Percentiles rank a stretch among this genome's conserved stretches.
Conservation (phyloP, 2,329 filamentous ascomycete genomes). For the Trichoderma afroharzianum region DNA sequence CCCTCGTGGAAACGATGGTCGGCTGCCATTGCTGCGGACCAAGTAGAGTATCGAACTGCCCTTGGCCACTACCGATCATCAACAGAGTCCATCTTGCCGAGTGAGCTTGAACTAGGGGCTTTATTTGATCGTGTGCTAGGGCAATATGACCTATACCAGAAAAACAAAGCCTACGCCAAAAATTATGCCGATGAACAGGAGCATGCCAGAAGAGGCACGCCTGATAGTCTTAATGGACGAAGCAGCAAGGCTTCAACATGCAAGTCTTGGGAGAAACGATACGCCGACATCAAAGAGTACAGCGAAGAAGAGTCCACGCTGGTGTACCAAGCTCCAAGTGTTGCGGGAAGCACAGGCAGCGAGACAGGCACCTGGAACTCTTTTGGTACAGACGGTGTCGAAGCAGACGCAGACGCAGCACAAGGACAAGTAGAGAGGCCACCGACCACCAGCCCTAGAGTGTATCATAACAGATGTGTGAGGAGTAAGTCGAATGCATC, state of each 20-base stretch:
- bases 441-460: neutral
- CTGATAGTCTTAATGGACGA: neutral
- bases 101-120: constrained; percentile 2
- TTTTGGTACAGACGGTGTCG: neutral
- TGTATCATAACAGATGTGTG: neutral
- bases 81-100: constrained; percentile 9
- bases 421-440: neutral
- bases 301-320: neutral
- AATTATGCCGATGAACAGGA: no score
- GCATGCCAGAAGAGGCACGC: no score
- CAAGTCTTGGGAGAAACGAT: neutral
- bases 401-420: neutral
- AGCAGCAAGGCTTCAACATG: neutral
- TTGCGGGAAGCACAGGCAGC: neutral
- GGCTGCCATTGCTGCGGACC: constrained; percentile 26
- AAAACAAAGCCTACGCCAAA: neutral
- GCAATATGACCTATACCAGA: neutral
- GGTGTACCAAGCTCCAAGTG: neutral
- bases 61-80: constrained; percentile 16
- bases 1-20: constrained; percentile 25
- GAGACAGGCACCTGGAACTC: neutral
- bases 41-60: constrained; percentile 26
- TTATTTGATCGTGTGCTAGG: constrained; percentile 7
- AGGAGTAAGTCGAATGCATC: neutral
- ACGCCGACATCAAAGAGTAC: neutral